A percentile compares a stretch with the other conserved stretches of the same genome.
Evolutionary conservation across 1,284 basidiomycete species (phyloP).

Genomic region (Pseudozyma sp.): DNA sequence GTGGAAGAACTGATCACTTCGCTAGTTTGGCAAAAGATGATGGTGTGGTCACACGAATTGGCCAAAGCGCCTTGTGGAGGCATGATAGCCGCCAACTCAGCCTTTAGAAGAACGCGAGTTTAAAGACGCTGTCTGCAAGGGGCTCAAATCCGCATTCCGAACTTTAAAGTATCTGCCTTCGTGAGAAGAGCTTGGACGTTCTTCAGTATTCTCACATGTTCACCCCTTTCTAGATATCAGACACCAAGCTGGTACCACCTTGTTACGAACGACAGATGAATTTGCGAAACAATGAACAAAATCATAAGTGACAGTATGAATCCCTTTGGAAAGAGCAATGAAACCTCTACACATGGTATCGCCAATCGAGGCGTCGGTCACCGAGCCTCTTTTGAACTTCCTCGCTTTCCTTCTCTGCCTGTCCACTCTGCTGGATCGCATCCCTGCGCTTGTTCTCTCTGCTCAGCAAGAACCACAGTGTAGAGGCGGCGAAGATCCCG

Average conservation of each 20-base stretch:
- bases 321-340: too few species aligned
- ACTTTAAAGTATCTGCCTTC: neutral
- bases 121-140: too few species aligned
- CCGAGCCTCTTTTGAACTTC: constrained; percentile 26
- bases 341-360: constrained; percentile 20
- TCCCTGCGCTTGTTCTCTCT: constrained; percentile 72
- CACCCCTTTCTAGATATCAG: too few species aligned
- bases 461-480: constrained; percentile 74
- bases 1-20: too few species aligned
- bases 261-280: too few species aligned
- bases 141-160: neutral
- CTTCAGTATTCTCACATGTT: too few species aligned
- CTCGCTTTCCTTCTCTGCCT: constrained; percentile 3
- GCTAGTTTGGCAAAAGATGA: too few species aligned
- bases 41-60: neutral
- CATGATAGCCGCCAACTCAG: neutral
- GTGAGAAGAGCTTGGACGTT: too few species aligned
- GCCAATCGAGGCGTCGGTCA: constrained; percentile 39
- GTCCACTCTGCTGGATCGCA: constrained; percentile 8
- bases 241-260: too few species aligned
- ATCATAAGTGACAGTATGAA: too few species aligned
- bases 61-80: constrained; percentile 4
- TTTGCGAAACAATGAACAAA: too few species aligned
- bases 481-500: constrained; percentile 72
- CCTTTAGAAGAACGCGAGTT: neutral